Conservation (phyloP, 805 yeast species). For the Cyberlindnera maritima region DNA sequence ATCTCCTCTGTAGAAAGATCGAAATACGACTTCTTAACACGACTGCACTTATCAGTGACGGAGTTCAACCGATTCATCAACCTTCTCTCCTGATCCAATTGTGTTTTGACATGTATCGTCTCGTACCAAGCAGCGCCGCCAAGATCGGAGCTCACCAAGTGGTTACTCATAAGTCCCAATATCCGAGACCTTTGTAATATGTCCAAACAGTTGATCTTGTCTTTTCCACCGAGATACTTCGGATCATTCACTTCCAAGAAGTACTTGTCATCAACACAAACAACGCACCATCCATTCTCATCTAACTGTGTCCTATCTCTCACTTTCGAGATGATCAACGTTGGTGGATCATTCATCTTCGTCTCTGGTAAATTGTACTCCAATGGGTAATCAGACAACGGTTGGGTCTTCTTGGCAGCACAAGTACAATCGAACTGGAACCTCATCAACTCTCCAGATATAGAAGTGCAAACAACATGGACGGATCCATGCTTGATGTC, state of each 20-base stretch:
- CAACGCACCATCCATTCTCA: constrained; percentile 56
- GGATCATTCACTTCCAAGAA: constrained; percentile 51
- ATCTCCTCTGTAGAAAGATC: background rate
- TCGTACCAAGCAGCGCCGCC: constrained; percentile 37
- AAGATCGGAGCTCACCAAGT: constrained; percentile 36
- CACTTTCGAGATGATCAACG: constrained; percentile 25
- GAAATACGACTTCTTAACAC: constrained; percentile 17
- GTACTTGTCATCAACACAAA: constrained; percentile 34
- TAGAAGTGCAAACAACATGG: constrained; percentile 41
- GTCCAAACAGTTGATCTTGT: constrained; percentile 32
- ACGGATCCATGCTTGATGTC: constrained; percentile 22
- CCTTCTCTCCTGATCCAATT: constrained; percentile 3
- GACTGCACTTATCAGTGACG: constrained; percentile 26
- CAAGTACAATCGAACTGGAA: constrained; percentile 14
- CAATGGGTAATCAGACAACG: background rate
- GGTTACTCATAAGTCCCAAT: constrained; percentile 40
- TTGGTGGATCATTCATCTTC: background rate
- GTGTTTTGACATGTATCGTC: constrained; percentile 27
- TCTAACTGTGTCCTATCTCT: constrained; percentile 34
- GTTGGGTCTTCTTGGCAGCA: background rate
- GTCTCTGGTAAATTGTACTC: background rate
- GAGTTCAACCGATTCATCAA: constrained; percentile 14
- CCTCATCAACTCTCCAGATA: constrained; percentile 36
- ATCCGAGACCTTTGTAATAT: constrained; percentile 40
- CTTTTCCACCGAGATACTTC: constrained; percentile 39